A percentile compares a stretch with the other conserved stretches of the same genome.
Conservation (phyloP, 345 rosid species). For the Gossypium bickii region DNA sequence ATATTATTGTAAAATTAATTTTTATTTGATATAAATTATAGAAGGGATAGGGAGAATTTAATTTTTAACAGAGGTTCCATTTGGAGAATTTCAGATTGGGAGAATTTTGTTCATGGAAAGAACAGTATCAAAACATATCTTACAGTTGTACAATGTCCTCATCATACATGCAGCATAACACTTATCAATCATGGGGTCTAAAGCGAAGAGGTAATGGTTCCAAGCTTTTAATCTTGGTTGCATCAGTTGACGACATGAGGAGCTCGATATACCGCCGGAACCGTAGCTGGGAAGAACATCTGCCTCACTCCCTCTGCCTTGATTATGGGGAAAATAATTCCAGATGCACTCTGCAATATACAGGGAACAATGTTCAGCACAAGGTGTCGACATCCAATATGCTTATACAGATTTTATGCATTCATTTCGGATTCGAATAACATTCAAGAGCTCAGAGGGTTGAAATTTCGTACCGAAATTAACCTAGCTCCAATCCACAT, state of each 20-base stretch:
- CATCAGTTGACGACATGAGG: constrained; percentile 15
- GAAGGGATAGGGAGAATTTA: not conserved
- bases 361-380: not conserved
- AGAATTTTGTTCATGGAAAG: not conserved
- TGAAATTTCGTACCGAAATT: constrained; percentile 31
- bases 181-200: not conserved
- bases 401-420: not conserved
- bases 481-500: constrained; percentile 47
- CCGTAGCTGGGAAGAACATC: constrained; percentile 44
- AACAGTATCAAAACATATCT: not conserved
- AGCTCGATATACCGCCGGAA: constrained; percentile 29
- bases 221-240: not conserved
- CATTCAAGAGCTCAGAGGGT: too few relatives aligned
- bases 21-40: too few relatives aligned
- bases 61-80: not conserved
- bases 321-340: constrained; percentile 43
- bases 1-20: too few relatives aligned
- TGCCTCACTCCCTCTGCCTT: constrained; percentile 47
- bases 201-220: not conserved
- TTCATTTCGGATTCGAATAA: not conserved
- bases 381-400: not conserved
- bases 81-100: too few relatives aligned
- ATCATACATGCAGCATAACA: not conserved
- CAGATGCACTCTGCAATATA: constrained; percentile 35
- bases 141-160: not conserved